Evolutionary conservation across 1,284 basidiomycete genomes (phyloP).

Genomic region (Malassezia sp.): DNA sequence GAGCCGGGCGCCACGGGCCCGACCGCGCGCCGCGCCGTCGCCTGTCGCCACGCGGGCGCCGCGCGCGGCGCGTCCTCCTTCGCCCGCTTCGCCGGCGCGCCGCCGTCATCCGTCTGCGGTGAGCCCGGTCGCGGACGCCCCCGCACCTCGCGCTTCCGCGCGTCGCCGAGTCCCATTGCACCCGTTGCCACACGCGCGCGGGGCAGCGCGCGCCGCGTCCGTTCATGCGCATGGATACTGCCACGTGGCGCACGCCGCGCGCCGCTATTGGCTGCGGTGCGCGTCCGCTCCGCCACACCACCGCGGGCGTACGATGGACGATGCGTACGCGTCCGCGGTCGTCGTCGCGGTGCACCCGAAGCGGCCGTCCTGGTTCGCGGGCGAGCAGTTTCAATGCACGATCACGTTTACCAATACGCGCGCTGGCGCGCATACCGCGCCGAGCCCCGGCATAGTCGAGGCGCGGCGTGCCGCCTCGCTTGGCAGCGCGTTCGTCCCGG

Average conservation of each 20-base stretch:
- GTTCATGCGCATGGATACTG: too few species aligned
- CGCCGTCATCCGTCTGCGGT: too few species aligned
- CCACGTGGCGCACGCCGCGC: too few species aligned
- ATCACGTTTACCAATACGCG: constrained; percentile 79
- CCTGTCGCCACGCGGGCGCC: constrained; percentile 16
- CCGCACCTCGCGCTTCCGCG: too few species aligned
- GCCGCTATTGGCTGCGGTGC: too few species aligned
- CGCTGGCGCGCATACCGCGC: too few species aligned
- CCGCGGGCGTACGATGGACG: too few species aligned
- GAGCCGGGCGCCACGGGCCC: constrained; percentile 66
- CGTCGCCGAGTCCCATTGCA: too few species aligned
- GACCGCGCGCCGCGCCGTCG: constrained; percentile 54
- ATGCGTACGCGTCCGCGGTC: constrained; percentile 39
- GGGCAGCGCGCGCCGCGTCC: neutral
- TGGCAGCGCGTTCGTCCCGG: neutral
- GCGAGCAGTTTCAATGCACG: constrained; percentile 69
- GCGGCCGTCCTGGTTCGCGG: constrained; percentile 82
- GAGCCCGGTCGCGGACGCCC: too few species aligned
- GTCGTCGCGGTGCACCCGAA: constrained; percentile 56
- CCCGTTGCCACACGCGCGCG: too few species aligned
- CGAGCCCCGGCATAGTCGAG: neutral
- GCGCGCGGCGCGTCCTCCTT: neutral
- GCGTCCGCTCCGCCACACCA: too few species aligned
- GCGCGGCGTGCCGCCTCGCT: neutral
- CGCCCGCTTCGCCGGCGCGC: neutral